Percentiles rank a stretch among this genome's conserved stretches.
These are phyloP conservation scores for Prunus fruticosa DNA, from an alignment of 306 rosid genomes.

Conservation along the genomic window DNA sequence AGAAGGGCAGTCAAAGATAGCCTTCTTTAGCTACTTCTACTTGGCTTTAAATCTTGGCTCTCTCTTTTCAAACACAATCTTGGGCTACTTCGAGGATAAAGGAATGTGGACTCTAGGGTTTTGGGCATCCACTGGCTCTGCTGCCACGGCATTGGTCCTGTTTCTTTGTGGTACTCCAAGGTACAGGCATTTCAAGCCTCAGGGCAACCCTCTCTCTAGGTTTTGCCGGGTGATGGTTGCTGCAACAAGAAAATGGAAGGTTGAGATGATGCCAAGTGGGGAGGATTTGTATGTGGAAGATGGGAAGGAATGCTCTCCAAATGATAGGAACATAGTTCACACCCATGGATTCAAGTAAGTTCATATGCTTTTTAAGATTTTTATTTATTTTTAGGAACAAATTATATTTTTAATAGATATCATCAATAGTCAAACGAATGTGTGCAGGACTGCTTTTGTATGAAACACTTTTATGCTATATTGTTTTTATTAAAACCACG, in stretches of 20 bases:
- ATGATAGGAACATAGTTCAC: constrained; percentile 58
- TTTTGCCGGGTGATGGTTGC: constrained; percentile 60
- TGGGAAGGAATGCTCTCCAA: constrained; percentile 22
- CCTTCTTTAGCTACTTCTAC: constrained; percentile 84
- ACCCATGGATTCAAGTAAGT: constrained; percentile 67
- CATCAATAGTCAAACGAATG: neutral
- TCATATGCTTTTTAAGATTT: neutral
- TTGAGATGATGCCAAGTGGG: constrained; percentile 25
- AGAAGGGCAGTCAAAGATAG: constrained; percentile 59
- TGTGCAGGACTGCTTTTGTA: neutral
- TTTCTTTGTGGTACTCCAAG: constrained; percentile 71
- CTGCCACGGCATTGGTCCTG: constrained; percentile 49
- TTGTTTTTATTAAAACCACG: too few species aligned
- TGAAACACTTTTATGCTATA: neutral
- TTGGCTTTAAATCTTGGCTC: constrained; percentile 78
- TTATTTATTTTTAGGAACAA: too few species aligned
- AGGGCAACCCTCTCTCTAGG: constrained; percentile 74
- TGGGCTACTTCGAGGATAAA: constrained; percentile 72
- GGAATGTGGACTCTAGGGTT: constrained; percentile 75
- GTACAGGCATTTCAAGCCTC: constrained; percentile 60
- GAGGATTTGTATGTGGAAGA: constrained; percentile 42
- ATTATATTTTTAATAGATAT: neutral
- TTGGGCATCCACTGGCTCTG: constrained; percentile 83
- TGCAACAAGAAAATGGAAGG: constrained; percentile 63
- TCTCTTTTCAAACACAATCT: constrained; percentile 73